Evolutionary conservation across 2,329 filamentous ascomycete species (phyloP), one percentile per base, ranked within the genome.

Genomic region (Colletotrichum sp.): DNA sequence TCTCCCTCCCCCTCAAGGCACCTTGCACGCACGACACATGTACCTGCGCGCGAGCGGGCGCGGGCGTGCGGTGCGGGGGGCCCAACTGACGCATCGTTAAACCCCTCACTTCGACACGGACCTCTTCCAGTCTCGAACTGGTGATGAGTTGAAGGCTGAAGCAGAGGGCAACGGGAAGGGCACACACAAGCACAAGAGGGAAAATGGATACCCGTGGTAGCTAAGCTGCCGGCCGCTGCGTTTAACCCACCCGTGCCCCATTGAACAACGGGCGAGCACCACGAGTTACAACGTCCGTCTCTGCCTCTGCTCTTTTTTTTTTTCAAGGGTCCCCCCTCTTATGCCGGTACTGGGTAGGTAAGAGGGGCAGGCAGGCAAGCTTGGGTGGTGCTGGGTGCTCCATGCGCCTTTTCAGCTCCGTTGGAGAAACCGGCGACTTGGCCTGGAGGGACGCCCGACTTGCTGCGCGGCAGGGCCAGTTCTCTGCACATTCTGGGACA

Each of bases 21-120:
- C 24, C 5, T 55, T 67, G 16, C 24, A 67, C 64, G 28, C 49
- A 18, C 16, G 21, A n/a, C 66, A 68, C 8, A 21, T 28, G 49
- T 60, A 44, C 30, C 52, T 59, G 52, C 30, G 32, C 66, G 18
- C 44, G 44, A 49, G 44, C 44, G 18, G 44, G 44, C 44, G 44
- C 59, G 28, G 59, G 18, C 59, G 59, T 63, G 28, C 59, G 60
- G 65, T 49, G 34, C 39, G 7, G 55, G 34, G n/a, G 60, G 18
- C 12, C 6, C n/a, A n/a, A 49, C 44, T 49, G 44, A 49, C 18
- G 44, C 44, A 49, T n/a, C 44, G 44, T 21, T 36, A 55, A 66
- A 67, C 72, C 71, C 72, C 71, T 72, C 72, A 66, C 21, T 26
- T 49, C 8, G 15, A 75, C 72, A 75, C 72, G 62, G 72, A 55